These are phyloP conservation scores for Bolboschoenus planiculmis DNA, from an alignment of 176 grass and related monocot genomes.

Conservation along the genomic window DNA sequence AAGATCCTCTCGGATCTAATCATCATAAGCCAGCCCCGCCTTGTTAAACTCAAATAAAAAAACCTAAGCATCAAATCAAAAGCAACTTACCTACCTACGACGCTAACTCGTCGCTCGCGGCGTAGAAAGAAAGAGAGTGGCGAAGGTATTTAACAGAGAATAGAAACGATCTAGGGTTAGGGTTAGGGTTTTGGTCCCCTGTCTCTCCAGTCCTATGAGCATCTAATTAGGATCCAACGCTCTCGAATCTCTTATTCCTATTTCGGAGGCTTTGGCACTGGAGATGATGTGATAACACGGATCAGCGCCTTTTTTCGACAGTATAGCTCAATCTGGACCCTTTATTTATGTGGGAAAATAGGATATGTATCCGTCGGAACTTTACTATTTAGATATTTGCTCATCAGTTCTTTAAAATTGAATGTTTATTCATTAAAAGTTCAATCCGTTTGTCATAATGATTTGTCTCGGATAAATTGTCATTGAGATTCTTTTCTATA, in stretches of 20 bases:
- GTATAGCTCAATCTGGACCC: neutral
- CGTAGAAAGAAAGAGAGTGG: neutral
- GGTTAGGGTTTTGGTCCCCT: neutral
- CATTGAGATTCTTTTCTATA: too few relatives aligned
- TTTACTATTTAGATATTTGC: too few relatives aligned
- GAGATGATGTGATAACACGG: neutral
- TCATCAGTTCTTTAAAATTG: too few relatives aligned
- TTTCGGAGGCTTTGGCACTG: neutral
- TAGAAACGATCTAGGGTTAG: constrained; percentile 8
- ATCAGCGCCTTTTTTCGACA: neutral
- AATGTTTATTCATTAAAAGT: too few relatives aligned
- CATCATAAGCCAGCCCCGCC: constrained; percentile 17
- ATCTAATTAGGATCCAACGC: neutral
- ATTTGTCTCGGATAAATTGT: too few relatives aligned
- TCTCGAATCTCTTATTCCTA: neutral
- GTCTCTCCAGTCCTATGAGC: neutral
- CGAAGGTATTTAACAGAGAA: neutral
- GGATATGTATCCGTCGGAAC: too few relatives aligned
- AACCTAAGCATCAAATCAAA: neutral
- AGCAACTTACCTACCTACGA: neutral
- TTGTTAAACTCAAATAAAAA: neutral
- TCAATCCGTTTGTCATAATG: too few relatives aligned
- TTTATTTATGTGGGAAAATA: neutral
- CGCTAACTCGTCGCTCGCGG: neutral
- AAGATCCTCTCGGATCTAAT: constrained; percentile 33